Evolutionary conservation across 2,329 filamentous ascomycete genomes (phyloP), one percentile per base, ranked within the genome.

Genomic region (Colletotrichum sidae): DNA sequence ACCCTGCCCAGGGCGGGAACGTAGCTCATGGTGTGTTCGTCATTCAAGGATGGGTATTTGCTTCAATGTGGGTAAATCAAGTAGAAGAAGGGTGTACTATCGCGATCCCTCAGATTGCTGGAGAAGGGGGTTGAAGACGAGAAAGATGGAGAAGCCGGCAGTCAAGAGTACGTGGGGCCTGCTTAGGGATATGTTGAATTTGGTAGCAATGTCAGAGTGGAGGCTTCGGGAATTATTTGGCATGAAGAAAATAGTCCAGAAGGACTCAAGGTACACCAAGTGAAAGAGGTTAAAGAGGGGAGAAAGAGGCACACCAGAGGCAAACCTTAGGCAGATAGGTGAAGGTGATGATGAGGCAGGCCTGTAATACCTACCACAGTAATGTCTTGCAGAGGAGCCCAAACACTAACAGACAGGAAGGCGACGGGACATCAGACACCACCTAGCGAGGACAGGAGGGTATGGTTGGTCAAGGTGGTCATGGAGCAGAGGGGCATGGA

Each of bases 1-100:
- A 76, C 74, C 70, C 72, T 70, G 74, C 71, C 72, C 73, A 68
- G 72, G 73, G 75, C 72, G 74, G 74, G 74, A 75, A 73, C 69
- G 70, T 69, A 70, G 71, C 60, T 75, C 76, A 78, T 78, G 70
- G 58, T 69, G 65, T 52, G 61, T 46, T 68, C 41, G 65, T 69
- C 65, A 68, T 68, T 55, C 61, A 60, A 53, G n/a, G 51, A 41
- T 44, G 50, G 47, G 47, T 35, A 47, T 62, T 62, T 46, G 46
- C 46, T 62, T 49, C 13, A 8, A 25, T 5, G 25, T 25, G 25
- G 25, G 25, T 25, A 25, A 25, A 25, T 25, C 25, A 5, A 25
- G 25, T 25, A 5, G 25, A 25, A 25, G 25, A 25, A 25, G 25
- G 25, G 25, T 25, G 25, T 25, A 25, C 25, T 25, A 25, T 25